These are phyloP conservation scores for Aphanomyces cochlioides DNA, from an alignment of 352 stramenopile genomes.

Conservation along the genomic window DNA sequence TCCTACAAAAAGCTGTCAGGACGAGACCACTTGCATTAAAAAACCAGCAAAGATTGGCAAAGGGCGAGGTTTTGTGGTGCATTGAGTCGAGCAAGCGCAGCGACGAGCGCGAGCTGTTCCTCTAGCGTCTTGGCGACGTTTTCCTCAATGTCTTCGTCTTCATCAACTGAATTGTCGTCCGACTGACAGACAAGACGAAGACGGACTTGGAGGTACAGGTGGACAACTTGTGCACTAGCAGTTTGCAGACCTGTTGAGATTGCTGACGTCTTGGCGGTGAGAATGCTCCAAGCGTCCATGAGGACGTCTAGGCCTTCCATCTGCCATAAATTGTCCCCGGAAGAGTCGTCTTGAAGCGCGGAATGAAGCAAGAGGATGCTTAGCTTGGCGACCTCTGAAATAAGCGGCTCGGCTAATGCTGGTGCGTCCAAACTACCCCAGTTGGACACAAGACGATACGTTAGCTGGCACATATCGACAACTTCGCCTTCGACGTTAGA, in stretches of 20 bases:
- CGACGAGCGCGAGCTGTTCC: conserved; percentile 71
- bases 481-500: conserved; percentile 70
- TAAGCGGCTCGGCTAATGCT: conserved; percentile 51
- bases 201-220: conserved; percentile 73
- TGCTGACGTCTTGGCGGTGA: conserved; percentile 32
- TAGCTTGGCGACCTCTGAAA: conserved; percentile 66
- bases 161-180: conserved; percentile 47
- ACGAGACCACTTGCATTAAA: no score
- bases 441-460: conserved; percentile 75
- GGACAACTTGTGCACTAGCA: conserved; percentile 48
- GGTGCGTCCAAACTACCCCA: conserved; percentile 47
- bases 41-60: conserved; percentile 52
- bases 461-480: conserved; percentile 79
- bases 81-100: conserved; percentile 66
- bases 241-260: not conserved
- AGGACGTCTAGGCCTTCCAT: conserved; percentile 75
- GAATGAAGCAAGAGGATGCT: conserved; percentile 69
- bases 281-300: conserved; percentile 73
- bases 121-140: conserved; percentile 53
- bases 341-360: conserved; percentile 45
- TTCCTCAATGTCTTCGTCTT: conserved; percentile 83
- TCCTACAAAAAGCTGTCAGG: not conserved
- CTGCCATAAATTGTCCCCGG: conserved; percentile 61
- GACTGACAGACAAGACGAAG: conserved; percentile 56
- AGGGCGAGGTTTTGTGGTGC: conserved; percentile 47